These are phyloP conservation scores for Saraca asoca DNA, from an alignment of 331 rosid species.

Conservation along the genomic window DNA sequence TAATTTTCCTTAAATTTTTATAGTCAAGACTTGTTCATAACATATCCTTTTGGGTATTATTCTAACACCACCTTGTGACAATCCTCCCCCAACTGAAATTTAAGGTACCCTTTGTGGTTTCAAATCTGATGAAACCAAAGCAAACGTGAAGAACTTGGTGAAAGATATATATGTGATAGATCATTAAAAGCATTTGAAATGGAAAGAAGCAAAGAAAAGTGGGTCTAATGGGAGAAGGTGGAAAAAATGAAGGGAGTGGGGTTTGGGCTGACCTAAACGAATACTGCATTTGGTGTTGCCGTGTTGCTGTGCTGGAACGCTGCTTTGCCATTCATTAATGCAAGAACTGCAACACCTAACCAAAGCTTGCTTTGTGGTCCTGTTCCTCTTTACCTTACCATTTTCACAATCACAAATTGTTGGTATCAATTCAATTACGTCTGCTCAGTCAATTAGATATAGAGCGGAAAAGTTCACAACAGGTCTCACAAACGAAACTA, in stretches of 20 bases:
- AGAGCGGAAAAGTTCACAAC: too few relatives aligned
- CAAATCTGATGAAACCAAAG: slow-evolving; percentile 29
- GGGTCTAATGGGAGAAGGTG: neutral
- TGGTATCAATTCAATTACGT: neutral
- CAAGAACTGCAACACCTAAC: slow-evolving; percentile 20
- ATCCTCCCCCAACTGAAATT: too few relatives aligned
- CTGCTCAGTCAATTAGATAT: too few relatives aligned
- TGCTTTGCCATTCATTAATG: slow-evolving; percentile 27
- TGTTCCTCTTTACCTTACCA: neutral
- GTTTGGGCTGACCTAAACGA: too few relatives aligned
- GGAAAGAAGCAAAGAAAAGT: slow-evolving; percentile 1
- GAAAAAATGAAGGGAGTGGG: slow-evolving; percentile 13
- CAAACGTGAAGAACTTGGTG: neutral
- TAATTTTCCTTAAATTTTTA: too few relatives aligned
- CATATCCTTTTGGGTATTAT: too few relatives aligned
- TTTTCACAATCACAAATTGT: neutral
- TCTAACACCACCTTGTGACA: too few relatives aligned
- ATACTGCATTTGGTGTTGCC: neutral
- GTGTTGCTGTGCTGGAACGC: slow-evolving; percentile 26
- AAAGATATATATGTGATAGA: neutral
- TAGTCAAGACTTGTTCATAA: too few relatives aligned
- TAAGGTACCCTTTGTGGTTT: slow-evolving; percentile 13
- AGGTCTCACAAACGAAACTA: too few relatives aligned
- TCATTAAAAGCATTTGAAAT: slow-evolving; percentile 7
- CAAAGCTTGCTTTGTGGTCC: slow-evolving; percentile 26